Evolutionary conservation across 164 flowering plant species (phyloP), one percentile per base, ranked within the genome.

Genomic region (Magnolia sinica): DNA sequence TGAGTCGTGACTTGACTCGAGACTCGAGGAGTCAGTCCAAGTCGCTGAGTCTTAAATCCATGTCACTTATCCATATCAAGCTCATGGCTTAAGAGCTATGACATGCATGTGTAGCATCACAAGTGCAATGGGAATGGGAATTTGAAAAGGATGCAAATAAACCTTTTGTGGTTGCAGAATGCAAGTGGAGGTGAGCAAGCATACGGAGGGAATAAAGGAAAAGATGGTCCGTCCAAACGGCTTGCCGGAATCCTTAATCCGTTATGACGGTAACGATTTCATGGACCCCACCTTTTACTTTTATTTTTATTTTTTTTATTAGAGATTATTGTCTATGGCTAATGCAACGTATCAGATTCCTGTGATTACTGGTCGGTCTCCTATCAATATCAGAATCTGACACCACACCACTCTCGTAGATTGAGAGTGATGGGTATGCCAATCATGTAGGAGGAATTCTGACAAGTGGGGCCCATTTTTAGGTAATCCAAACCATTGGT

Each of bases 101-200:
- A 65, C 29, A 65, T 65, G 27, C 68, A 24, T 65, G 68, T 23
- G 24, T 65, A 6, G 68, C 27, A 65, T 65, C 37, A 13, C 29
- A 65, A 10, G 27, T 5, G 8, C 68, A 2, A 63, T 22, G 1
- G 22, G 65, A 2, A 63, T 22, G 1, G 22, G 65, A n/a, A 63
- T 63, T 22, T 18, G 22, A 18, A 63, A 63, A 63, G 65, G 20
- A n/a, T 18, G 65, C 22, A 63, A 63, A 22, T 22, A 24, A 24
- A 37, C 29, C 55, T 52, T 65, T 72, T 71, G 8, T 50, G 72
- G 50, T 64, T 75, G 79, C 91, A 96, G 99, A 77, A 96, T 96
- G 99, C 98, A 85, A 86, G 97, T 96, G 81, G 99, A 94, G 85
- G 99, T 96, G 65, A 96, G 99, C 89, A 96, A 92, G 88, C 97